Percentiles rank a stretch among this genome's conserved stretches.
These are phyloP conservation scores for Solanum hybrid DNA, from an alignment of 305 asterid genomes.

Conservation along the genomic window DNA sequence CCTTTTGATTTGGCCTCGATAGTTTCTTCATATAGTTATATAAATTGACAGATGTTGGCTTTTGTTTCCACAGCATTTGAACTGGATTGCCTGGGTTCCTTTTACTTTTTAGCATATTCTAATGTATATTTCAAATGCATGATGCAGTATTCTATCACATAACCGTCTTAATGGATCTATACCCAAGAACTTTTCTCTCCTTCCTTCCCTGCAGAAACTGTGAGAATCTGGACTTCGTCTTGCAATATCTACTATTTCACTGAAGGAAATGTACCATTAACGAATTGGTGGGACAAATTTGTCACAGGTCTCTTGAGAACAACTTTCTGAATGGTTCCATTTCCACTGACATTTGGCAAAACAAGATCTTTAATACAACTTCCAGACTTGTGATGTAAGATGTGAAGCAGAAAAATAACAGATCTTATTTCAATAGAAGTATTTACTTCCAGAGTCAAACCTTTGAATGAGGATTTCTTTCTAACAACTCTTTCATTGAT, in stretches of 20 bases:
- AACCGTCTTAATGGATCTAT: slow-evolving; percentile 35
- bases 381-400: slow-evolving; percentile 30
- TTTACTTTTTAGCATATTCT: slow-evolving; percentile 4
- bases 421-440: background rate
- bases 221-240: slow-evolving; percentile 17
- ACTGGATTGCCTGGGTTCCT: background rate
- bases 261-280: background rate
- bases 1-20: background rate
- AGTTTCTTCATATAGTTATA: background rate
- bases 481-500: slow-evolving; percentile 2
- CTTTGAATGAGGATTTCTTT: background rate
- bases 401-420: background rate
- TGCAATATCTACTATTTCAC: background rate
- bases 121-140: background rate
- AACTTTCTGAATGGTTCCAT: slow-evolving; percentile 35
- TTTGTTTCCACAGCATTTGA: background rate
- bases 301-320: slow-evolving; percentile 32
- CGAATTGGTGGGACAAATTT: background rate
- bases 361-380: slow-evolving; percentile 23
- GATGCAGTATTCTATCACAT: slow-evolving; percentile 36
- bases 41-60: background rate
- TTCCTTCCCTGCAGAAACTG: slow-evolving; percentile 39
- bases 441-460: background rate
- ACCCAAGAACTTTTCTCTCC: slow-evolving; percentile 28
- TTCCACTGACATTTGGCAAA: slow-evolving; percentile 28